phyloP scores from a whole-genome alignment of 495 filamentous ascomycete genomes.

The Talaromyces wortmannii region DNA sequence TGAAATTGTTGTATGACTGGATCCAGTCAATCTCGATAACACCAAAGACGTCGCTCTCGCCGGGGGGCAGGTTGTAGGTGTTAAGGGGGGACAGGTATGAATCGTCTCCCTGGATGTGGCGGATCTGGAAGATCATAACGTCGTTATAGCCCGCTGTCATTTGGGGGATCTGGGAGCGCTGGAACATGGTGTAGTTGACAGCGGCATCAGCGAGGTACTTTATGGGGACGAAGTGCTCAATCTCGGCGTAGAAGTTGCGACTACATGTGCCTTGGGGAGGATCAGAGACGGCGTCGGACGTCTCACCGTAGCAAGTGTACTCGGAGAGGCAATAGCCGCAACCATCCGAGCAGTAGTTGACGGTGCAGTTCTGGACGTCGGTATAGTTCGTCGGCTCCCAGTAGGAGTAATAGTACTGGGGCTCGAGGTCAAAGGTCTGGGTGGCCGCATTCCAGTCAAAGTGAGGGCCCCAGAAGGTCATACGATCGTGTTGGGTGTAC shows the following conservation, averaged over 20 bases:
- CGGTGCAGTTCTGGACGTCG: slow-evolving; percentile 11
- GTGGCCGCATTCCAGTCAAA: slow-evolving; percentile 9
- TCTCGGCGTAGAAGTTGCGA: slow-evolving; percentile 10
- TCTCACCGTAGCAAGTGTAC: slow-evolving; percentile 15
- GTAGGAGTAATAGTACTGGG: slow-evolving; percentile 5
- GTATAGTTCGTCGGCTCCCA: slow-evolving; percentile 15
- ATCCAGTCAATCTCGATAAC: slow-evolving; percentile 13
- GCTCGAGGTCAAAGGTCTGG: slow-evolving; percentile 5
- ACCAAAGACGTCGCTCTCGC: slow-evolving; percentile 10
- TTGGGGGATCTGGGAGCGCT: slow-evolving; percentile 7
- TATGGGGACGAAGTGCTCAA: slow-evolving; percentile 17
- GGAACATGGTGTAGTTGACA: slow-evolving; percentile 9
- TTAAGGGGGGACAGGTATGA: slow-evolving; percentile 11
- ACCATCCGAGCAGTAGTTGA: slow-evolving; percentile 15
- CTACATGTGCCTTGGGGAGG: slow-evolving; percentile 10
- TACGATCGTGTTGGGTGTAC: slow-evolving; percentile 8
- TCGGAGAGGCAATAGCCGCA: slow-evolving; percentile 13
- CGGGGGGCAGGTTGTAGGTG: slow-evolving; percentile 10
- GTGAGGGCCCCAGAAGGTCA: slow-evolving; percentile 11
- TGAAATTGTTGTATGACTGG: slow-evolving; percentile 12
- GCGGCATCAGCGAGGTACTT: slow-evolving; percentile 9
- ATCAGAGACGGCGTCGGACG: slow-evolving; percentile 4
- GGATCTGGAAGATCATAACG: slow-evolving; percentile 5
- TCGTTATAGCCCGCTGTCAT: slow-evolving; percentile 11
- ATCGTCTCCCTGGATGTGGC: slow-evolving; percentile 12